A percentile compares a stretch with the other conserved stretches of the same genome.
phyloP scores from a whole-genome alignment of 345 rosid genomes.

The Salix viminalis region DNA sequence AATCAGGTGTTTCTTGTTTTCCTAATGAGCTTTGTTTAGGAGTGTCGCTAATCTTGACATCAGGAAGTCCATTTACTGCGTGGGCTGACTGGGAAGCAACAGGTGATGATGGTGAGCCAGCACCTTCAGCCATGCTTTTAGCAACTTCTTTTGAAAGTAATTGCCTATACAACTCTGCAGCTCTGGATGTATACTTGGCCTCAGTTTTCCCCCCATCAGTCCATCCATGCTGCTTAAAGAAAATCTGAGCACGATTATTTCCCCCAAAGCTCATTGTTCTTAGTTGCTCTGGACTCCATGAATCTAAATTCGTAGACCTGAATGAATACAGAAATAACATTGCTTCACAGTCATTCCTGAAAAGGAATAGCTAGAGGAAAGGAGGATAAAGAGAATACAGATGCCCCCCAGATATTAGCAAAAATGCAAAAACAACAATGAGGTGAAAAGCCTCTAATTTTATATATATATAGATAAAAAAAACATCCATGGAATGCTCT shows the following conservation, averaged over 20 bases:
- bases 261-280: constrained; percentile 82
- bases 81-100: constrained; percentile 55
- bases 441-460: too few species aligned
- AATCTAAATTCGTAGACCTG: constrained; percentile 93
- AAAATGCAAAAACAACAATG: too few species aligned
- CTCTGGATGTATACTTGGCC: constrained; percentile 96
- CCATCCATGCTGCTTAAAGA: constrained; percentile 99
- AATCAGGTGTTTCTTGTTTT: constrained; percentile 46
- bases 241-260: constrained; percentile 81
- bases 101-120: constrained; percentile 57
- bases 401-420: neutral
- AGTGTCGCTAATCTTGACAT: constrained; percentile 41
- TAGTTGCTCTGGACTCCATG: constrained; percentile 88
- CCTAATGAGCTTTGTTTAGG: constrained; percentile 44
- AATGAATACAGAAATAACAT: constrained; percentile 4
- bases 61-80: constrained; percentile 52
- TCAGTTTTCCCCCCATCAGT: constrained; percentile 81
- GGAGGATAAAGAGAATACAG: neutral
- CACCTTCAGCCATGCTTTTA: constrained; percentile 65
- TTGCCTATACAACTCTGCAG: constrained; percentile 87
- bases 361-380: neutral
- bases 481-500: too few species aligned
- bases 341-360: neutral
- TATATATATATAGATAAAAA: too few species aligned
- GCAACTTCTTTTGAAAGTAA: constrained; percentile 80